Percentiles rank a stretch among this genome's conserved stretches.
Evolutionary conservation across 805 yeast species (phyloP).

Genomic region (Starmerella cellae): DNA sequence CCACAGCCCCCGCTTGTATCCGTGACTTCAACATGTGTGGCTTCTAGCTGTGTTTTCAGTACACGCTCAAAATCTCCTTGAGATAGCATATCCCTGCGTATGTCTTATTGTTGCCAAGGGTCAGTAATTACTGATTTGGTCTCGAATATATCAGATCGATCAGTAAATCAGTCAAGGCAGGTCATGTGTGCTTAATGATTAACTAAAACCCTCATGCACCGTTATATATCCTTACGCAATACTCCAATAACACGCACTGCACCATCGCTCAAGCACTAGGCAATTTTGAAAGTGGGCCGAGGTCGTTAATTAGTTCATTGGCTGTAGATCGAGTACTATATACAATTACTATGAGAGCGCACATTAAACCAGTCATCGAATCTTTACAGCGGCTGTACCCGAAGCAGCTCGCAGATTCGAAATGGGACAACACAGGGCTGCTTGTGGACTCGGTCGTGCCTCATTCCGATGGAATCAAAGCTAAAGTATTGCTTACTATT

Average conservation of each 20-base stretch:
- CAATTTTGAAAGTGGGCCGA: no score
- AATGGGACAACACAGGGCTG: slow-evolving; percentile 95
- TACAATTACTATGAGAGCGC: background rate
- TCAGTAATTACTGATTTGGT: background rate
- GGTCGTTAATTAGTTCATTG: background rate
- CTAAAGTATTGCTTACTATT: slow-evolving; percentile 50
- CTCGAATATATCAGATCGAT: background rate
- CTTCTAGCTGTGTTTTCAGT: slow-evolving; percentile 45
- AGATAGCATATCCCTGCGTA: slow-evolving; percentile 14
- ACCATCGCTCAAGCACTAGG: no score
- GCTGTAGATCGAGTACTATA: background rate
- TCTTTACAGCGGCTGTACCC: slow-evolving; percentile 66
- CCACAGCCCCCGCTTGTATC: slow-evolving; percentile 94
- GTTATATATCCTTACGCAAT: no score
- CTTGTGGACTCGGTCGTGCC: slow-evolving; percentile 47
- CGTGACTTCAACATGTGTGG: slow-evolving; percentile 54
- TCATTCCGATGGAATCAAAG: slow-evolving; percentile 20
- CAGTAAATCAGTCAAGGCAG: no score
- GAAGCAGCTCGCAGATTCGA: slow-evolving; percentile 57
- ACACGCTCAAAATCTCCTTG: slow-evolving; percentile 14
- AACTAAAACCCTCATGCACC: no score
- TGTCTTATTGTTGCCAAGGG: no score
- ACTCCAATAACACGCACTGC: no score
- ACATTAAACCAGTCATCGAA: slow-evolving; percentile 13
- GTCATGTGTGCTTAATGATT: background rate